Conservation (phyloP, 345 rosid genomes). For the Salix viminalis region DNA sequence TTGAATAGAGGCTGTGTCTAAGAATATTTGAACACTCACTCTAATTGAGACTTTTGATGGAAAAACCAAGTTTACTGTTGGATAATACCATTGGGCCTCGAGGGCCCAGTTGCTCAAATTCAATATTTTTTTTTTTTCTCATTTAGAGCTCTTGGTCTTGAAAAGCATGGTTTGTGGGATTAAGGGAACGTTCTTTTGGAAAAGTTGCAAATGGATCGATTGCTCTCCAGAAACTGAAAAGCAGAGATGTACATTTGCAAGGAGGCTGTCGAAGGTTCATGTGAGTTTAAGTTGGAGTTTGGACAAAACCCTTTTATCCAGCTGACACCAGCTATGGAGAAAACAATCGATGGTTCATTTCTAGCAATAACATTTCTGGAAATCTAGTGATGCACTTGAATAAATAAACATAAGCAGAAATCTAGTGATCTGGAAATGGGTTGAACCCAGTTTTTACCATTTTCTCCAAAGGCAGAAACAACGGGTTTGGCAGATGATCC, state of each 20-base stretch:
- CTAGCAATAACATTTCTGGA: too few species aligned
- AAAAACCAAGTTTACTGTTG: not conserved
- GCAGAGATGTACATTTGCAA: too few species aligned
- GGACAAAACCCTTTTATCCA: too few species aligned
- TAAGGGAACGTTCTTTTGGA: not conserved
- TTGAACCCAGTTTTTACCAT: conserved; percentile 59
- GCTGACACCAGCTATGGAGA: too few species aligned
- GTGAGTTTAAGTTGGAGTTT: too few species aligned
- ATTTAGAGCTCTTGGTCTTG: too few species aligned
- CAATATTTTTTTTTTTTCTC: not conserved
- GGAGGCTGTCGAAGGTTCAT: too few species aligned
- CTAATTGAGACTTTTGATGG: not conserved
- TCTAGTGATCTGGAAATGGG: conserved; percentile 36
- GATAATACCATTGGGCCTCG: not conserved
- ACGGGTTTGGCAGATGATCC: conserved; percentile 61
- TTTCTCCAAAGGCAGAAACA: conserved; percentile 69
- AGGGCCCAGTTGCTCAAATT: not conserved
- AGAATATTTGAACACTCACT: too few species aligned
- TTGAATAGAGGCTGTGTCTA: not conserved
- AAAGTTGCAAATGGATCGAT: not conserved
- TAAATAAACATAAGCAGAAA: not conserved
- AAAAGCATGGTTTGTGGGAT: not conserved
- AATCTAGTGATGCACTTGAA: too few species aligned
- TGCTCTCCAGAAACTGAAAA: too few species aligned
- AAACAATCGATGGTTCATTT: not conserved